These are phyloP conservation scores for Delonix regia DNA, from an alignment of 306 rosid genomes.

Conservation along the genomic window DNA sequence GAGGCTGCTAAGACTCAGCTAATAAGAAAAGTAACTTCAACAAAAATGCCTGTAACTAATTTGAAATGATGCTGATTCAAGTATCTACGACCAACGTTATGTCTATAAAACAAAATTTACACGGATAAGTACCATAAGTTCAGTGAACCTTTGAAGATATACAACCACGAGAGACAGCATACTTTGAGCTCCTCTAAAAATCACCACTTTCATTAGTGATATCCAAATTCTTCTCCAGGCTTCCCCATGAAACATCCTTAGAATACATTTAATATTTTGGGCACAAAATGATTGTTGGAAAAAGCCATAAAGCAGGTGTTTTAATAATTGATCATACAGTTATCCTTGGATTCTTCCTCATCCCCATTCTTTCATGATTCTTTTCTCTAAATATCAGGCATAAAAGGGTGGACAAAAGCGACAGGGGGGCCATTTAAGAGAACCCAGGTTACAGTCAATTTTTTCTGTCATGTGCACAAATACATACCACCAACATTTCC, in stretches of 20 bases:
- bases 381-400: constrained; percentile 7
- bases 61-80: constrained; percentile 26
- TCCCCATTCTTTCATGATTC: constrained; percentile 13
- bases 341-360: constrained; percentile 14
- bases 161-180: neutral
- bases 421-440: neutral
- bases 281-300: constrained; percentile 5
- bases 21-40: constrained; percentile 9
- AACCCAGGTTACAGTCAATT: neutral
- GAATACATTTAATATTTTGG: neutral
- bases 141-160: neutral
- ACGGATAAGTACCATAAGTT: neutral
- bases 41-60: constrained; percentile 5
- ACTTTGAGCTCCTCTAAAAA: neutral
- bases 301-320: constrained; percentile 15
- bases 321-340: constrained; percentile 14
- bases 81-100: constrained; percentile 3
- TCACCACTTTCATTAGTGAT: neutral
- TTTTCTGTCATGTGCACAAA: neutral
- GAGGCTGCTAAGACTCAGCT: constrained; percentile 26
- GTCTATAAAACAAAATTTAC: constrained; percentile 22
- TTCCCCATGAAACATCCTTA: constrained; percentile 4
- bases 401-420: neutral
- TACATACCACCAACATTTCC: neutral
- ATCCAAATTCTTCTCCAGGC: neutral